A percentile compares a stretch with the other conserved stretches of the same genome.
phyloP scores from a whole-genome alignment of 306 rosid species.

The Dicorynia guianensis region DNA sequence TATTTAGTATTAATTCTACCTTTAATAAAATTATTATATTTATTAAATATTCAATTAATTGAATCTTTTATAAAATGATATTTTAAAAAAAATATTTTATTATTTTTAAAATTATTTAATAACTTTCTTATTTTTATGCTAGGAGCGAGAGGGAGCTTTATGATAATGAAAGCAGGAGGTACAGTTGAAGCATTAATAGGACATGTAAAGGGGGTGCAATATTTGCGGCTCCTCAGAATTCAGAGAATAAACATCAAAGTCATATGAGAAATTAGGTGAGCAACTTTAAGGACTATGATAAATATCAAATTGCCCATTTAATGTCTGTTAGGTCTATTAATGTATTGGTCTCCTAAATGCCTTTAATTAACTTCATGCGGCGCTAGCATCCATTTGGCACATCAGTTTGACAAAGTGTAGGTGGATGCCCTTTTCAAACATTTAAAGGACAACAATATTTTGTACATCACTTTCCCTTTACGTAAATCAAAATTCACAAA shows the following conservation, averaged over 20 bases:
- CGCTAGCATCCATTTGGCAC: constrained; percentile 58
- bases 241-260: constrained; percentile 61
- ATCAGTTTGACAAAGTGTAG: constrained; percentile 69
- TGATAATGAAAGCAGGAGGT: constrained; percentile 3
- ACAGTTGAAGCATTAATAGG: constrained; percentile 49
- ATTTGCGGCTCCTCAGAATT: constrained; percentile 46
- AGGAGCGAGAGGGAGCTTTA: too few species aligned
- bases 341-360: constrained; percentile 73
- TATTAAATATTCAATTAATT: too few species aligned
- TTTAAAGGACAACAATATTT: constrained; percentile 63
- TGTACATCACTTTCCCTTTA: constrained; percentile 45
- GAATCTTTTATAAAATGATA: too few species aligned
- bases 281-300: constrained; percentile 65
- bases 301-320: constrained; percentile 68
- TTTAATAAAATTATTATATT: too few species aligned
- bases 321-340: constrained; percentile 77
- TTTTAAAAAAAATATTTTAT: too few species aligned
- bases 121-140: too few species aligned
- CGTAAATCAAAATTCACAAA: too few species aligned
- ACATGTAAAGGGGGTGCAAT: constrained; percentile 42
- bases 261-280: constrained; percentile 68
- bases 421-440: constrained; percentile 85
- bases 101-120: too few species aligned
- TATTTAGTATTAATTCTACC: too few species aligned
- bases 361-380: constrained; percentile 79